Conservation (phyloP, 495 filamentous ascomycete species). For the Tuber borchii region DNA sequence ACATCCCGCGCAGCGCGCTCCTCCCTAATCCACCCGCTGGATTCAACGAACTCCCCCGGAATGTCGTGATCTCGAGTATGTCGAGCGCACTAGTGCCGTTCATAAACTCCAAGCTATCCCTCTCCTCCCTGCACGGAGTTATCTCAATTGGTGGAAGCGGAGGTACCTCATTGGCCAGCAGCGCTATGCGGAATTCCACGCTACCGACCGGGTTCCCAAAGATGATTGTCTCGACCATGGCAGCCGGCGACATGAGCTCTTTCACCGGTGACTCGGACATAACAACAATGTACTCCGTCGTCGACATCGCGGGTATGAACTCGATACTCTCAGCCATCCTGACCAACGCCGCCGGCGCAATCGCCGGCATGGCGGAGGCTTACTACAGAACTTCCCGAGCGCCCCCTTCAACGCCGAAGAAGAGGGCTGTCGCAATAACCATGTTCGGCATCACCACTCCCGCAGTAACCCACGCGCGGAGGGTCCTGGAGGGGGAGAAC, state of each 20-base stretch:
- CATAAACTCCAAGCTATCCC: constrained; percentile 19
- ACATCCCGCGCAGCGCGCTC: constrained; percentile 46
- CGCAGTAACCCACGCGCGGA: constrained; percentile 49
- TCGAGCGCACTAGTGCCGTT: constrained; percentile 6
- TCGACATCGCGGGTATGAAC: constrained; percentile 63
- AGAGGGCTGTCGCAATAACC: constrained; percentile 54
- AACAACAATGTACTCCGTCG: constrained; percentile 62
- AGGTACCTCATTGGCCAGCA: constrained; percentile 53
- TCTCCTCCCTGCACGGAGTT: constrained; percentile 52
- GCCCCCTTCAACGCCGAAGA: constrained; percentile 27
- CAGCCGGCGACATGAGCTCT: constrained; percentile 54
- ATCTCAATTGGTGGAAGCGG: constrained; percentile 54
- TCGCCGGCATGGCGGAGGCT: constrained; percentile 51
- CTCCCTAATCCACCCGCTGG: constrained; percentile 14
- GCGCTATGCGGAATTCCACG: constrained; percentile 52
- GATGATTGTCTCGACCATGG: constrained; percentile 62
- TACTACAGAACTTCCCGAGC: constrained; percentile 39
- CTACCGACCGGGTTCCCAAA: constrained; percentile 62
- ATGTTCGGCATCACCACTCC: constrained; percentile 74
- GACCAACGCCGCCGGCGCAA: constrained; percentile 55
- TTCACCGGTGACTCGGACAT: constrained; percentile 62
- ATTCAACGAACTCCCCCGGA: too few species aligned
- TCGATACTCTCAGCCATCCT: constrained; percentile 52
- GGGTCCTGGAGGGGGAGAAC: constrained; percentile 44
- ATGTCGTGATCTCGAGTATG: too few species aligned